These are phyloP conservation scores for Phytophthora crassamura DNA, from an alignment of 352 stramenopile genomes.

Conservation along the genomic window DNA sequence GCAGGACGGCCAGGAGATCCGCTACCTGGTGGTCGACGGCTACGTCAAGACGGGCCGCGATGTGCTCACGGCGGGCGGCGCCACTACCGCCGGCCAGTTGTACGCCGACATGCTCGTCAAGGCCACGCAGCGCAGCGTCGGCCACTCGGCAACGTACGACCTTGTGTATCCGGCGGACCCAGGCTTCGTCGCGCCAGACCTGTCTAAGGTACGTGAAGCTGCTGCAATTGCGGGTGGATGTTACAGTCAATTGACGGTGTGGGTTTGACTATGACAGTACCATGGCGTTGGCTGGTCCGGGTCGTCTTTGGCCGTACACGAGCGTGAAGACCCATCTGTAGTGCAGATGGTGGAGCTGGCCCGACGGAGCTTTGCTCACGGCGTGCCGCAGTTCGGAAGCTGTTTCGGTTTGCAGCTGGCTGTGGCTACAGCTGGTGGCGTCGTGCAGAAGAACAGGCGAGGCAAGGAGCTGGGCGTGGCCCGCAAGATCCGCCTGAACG, in stretches of 20 bases:
- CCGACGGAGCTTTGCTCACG: conserved; percentile 45
- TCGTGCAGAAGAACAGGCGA: conserved; percentile 64
- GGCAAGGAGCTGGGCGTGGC: conserved; percentile 75
- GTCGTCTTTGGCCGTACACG: conserved; percentile 72
- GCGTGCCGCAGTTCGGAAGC: conserved; percentile 80
- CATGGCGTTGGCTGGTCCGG: conserved; percentile 82
- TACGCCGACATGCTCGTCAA: conserved; percentile 77
- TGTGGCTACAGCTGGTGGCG: conserved; percentile 57
- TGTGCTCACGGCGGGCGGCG: conserved; percentile 64
- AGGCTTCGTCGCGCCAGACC: conserved; percentile 57
- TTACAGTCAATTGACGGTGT: neutral
- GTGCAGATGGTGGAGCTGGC: conserved; percentile 54
- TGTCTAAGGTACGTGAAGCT: conserved; percentile 43
- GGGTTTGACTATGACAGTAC: conserved; percentile 42
- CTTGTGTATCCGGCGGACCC: conserved; percentile 69
- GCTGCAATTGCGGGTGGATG: too few species aligned
- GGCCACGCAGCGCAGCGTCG: conserved; percentile 44
- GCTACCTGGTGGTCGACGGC: conserved; percentile 79
- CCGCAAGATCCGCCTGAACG: conserved; percentile 71
- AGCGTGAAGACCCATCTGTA: conserved; percentile 59
- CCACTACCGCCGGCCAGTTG: conserved; percentile 70
- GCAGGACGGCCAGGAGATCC: conserved; percentile 27
- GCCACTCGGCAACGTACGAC: conserved; percentile 54
- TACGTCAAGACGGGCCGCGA: conserved; percentile 68
- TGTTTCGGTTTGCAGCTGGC: conserved; percentile 79